These are phyloP conservation scores for Chrysoporthe cubensis DNA, from an alignment of 2,329 filamentous ascomycete genomes.

Conservation along the genomic window DNA sequence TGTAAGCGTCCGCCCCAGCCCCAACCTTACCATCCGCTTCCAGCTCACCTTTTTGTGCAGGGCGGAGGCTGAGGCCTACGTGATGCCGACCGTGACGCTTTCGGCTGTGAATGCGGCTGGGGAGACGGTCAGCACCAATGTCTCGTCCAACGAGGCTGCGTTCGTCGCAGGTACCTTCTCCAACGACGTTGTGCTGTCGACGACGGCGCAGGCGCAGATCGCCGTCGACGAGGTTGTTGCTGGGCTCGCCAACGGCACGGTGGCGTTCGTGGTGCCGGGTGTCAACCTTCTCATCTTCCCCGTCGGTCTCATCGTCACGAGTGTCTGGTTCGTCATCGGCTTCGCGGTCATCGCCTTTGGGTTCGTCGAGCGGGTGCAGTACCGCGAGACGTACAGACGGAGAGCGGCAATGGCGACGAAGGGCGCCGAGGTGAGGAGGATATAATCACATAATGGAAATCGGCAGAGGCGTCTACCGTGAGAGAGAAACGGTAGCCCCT, in stretches of 20 bases:
- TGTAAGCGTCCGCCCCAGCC: slow-evolving; percentile 51
- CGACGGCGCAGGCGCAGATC: slow-evolving; percentile 51
- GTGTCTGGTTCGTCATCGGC: slow-evolving; percentile 64
- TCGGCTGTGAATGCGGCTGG: slow-evolving; percentile 59
- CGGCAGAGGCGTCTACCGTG: background rate
- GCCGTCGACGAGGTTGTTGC: slow-evolving; percentile 53
- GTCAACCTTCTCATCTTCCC: slow-evolving; percentile 71
- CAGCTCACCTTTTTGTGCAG: slow-evolving; percentile 40
- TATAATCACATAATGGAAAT: slow-evolving; percentile 33
- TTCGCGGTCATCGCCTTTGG: slow-evolving; percentile 63
- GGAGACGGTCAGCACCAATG: slow-evolving; percentile 60
- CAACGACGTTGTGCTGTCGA: slow-evolving; percentile 56
- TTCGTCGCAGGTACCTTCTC: slow-evolving; percentile 76
- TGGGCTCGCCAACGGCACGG: slow-evolving; percentile 53
- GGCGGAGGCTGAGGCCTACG: slow-evolving; percentile 61
- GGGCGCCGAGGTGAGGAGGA: slow-evolving; percentile 33
- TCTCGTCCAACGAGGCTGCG: slow-evolving; percentile 71
- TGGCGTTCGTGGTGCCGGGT: slow-evolving; percentile 72
- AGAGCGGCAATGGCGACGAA: slow-evolving; percentile 50
- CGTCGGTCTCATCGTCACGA: slow-evolving; percentile 68
- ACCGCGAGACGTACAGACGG: slow-evolving; percentile 65
- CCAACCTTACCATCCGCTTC: background rate
- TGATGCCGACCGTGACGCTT: slow-evolving; percentile 71
- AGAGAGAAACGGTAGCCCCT: background rate
- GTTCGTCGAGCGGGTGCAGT: slow-evolving; percentile 68